These are phyloP conservation scores for Citrus reticulata DNA, from an alignment of 345 rosid species.

Conservation along the genomic window DNA sequence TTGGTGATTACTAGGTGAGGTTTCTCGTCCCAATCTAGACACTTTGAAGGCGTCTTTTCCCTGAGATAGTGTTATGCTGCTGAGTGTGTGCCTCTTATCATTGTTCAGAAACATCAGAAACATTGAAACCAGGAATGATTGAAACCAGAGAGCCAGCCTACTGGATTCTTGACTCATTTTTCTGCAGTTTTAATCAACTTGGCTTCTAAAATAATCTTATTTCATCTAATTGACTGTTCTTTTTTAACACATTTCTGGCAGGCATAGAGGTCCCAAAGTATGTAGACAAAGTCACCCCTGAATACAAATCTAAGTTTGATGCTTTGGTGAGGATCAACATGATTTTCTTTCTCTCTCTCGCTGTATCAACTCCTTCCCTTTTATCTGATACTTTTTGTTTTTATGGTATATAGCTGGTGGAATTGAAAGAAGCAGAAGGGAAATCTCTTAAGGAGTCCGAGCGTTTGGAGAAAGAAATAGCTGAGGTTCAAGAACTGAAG, in stretches of 20 bases:
- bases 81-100: not conserved
- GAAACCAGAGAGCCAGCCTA: not conserved
- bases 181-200: not conserved
- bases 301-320: conserved; percentile 93
- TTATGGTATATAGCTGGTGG: conserved; percentile 54
- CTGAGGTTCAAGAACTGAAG: conserved; percentile 84
- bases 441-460: conserved; percentile 81
- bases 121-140: not conserved
- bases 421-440: conserved; percentile 88
- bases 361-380: not conserved
- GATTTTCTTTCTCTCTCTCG: not conserved
- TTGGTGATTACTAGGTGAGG: too few relatives aligned
- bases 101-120: not conserved
- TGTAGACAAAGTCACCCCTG: conserved; percentile 83
- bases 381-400: not conserved
- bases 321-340: conserved; percentile 56
- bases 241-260: conserved; percentile 22
- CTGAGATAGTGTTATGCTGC: not conserved
- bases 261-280: conserved; percentile 84
- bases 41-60: not conserved
- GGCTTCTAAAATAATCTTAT: not conserved
- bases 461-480: conserved; percentile 80
- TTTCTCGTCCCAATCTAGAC: too few relatives aligned
- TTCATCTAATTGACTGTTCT: not conserved
- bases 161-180: not conserved